A percentile compares a stretch with the other conserved stretches of the same genome.
These are phyloP conservation scores for Nissolia schottii DNA, from an alignment of 306 rosid species.

Conservation along the genomic window DNA sequence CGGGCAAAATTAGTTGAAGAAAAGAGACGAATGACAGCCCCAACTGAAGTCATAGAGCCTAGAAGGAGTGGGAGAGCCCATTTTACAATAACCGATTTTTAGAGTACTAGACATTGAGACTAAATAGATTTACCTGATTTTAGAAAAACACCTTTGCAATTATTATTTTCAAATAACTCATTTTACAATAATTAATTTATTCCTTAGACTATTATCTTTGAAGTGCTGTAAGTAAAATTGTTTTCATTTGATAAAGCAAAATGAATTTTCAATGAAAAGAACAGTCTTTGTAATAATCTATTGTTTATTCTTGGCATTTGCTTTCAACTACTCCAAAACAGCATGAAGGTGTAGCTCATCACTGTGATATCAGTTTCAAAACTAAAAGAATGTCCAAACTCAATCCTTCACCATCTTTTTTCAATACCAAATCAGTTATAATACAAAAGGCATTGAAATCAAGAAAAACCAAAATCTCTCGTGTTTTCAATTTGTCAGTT, in stretches of 20 bases:
- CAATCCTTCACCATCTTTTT: constrained; percentile 1
- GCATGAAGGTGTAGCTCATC: background rate
- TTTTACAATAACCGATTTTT: too few relatives aligned
- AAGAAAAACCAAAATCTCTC: constrained; percentile 1
- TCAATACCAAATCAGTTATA: background rate
- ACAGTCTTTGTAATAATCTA: too few relatives aligned
- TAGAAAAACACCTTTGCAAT: constrained; percentile 20
- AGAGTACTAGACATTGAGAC: background rate
- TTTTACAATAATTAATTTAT: constrained; percentile 11
- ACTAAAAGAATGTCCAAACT: background rate
- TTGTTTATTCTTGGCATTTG: background rate
- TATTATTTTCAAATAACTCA: background rate
- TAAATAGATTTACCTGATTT: background rate
- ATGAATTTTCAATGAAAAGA: background rate
- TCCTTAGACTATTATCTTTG: background rate
- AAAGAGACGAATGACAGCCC: too few relatives aligned
- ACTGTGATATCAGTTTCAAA: constrained; percentile 6
- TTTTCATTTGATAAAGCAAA: background rate
- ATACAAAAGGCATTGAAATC: background rate
- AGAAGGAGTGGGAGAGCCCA: too few relatives aligned
- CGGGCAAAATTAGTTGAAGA: too few relatives aligned
- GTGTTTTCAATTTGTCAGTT: background rate
- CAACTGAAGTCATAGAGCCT: too few relatives aligned
- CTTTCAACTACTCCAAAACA: background rate
- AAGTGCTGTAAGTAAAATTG: background rate